These are phyloP conservation scores for Colletotrichum spaethianum DNA, from an alignment of 2,329 filamentous ascomycete genomes.

Conservation along the genomic window DNA sequence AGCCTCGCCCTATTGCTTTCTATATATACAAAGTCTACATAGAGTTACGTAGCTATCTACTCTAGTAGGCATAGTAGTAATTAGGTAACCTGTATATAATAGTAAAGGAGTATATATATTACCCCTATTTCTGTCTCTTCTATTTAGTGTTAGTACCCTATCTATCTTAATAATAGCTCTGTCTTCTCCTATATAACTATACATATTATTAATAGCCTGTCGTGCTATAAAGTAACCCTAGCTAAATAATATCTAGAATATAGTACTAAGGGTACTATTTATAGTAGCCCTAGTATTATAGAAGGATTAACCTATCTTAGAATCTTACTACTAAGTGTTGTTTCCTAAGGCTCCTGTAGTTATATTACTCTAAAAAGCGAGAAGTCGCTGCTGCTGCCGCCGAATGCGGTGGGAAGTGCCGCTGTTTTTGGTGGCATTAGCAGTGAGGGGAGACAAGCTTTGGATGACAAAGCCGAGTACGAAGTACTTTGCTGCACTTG, in stretches of 20 bases:
- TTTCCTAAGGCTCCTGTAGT: too few relatives aligned
- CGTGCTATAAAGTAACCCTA: not conserved
- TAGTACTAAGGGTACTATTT: not conserved
- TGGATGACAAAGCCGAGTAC: too few relatives aligned
- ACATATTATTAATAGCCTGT: not conserved
- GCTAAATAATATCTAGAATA: not conserved
- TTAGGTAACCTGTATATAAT: not conserved
- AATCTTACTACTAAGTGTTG: not conserved
- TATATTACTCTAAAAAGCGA: conserved; percentile 28
- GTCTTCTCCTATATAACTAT: not conserved
- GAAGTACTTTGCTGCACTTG: too few relatives aligned
- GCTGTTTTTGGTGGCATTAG: conserved; percentile 32
- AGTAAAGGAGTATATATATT: not conserved
- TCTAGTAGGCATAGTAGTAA: not conserved
- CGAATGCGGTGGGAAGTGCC: conserved; percentile 31
- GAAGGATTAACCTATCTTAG: not conserved
- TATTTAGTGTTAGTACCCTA: not conserved
- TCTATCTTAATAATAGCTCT: not conserved
- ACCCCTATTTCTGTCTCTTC: not conserved
- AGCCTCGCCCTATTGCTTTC: not conserved
- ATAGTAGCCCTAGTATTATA: not conserved
- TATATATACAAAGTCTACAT: not conserved
- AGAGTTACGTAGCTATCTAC: not conserved
- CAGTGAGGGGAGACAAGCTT: too few relatives aligned
- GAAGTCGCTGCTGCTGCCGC: conserved; percentile 31